A percentile compares a stretch with the other conserved stretches of the same genome.
phyloP scores from a whole-genome alignment of 345 rosid genomes.

The Angophora floribunda region DNA sequence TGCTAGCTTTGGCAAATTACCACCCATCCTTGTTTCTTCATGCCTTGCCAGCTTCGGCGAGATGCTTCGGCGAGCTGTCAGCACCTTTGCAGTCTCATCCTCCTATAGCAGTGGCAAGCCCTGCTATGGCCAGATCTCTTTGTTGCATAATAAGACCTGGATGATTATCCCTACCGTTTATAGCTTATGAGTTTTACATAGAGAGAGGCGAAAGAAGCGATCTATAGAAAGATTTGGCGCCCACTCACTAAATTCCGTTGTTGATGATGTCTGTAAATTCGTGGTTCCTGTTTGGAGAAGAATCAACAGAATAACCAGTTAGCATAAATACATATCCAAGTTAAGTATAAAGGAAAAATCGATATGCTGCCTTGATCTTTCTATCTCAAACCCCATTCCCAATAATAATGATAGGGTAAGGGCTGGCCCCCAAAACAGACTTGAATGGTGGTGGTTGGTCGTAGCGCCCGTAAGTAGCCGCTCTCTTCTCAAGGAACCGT shows the following conservation, averaged over 20 bases:
- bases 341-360: neutral
- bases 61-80: neutral
- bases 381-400: neutral
- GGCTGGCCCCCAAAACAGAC: constrained; percentile 9
- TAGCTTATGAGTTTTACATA: neutral
- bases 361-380: neutral
- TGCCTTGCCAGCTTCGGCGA: neutral
- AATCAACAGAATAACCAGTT: neutral
- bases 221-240: neutral
- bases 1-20: too few species aligned
- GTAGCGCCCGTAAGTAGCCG: neutral
- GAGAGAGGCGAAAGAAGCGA: neutral
- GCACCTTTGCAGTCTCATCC: neutral
- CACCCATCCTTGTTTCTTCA: neutral
- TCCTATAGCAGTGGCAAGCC: neutral
- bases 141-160: neutral
- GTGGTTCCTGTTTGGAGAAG: neutral
- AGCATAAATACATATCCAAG: neutral
- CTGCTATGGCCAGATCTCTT: neutral
- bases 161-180: neutral
- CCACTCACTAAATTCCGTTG: neutral
- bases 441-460: constrained; percentile 2
- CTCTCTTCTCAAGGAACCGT: constrained; percentile 1
- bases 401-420: constrained; percentile 5
- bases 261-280: neutral